A percentile compares a stretch with the other conserved stretches of the same genome.
Conservation (phyloP, 441 rosid genomes). For the Populus trichocarpa region DNA sequence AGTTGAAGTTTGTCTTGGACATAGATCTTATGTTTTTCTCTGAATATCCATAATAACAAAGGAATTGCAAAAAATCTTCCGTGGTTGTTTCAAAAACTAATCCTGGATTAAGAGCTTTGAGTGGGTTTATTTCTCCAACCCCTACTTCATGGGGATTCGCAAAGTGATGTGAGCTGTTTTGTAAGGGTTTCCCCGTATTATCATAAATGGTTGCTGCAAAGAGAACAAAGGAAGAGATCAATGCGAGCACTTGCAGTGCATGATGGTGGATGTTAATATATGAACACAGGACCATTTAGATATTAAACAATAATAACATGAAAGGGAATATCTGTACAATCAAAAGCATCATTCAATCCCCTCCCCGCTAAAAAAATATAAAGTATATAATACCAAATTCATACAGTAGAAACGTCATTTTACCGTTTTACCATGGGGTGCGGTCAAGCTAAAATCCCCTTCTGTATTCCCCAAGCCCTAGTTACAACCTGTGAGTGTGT, state of each 20-base stretch:
- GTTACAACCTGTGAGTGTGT: background rate
- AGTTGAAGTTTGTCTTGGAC: slow-evolving; percentile 41
- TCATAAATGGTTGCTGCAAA: slow-evolving; percentile 50
- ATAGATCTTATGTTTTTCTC: slow-evolving; percentile 41
- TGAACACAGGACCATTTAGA: background rate
- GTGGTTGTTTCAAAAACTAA: slow-evolving; percentile 56
- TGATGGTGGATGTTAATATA: background rate
- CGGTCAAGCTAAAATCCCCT: background rate
- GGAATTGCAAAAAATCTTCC: slow-evolving; percentile 51
- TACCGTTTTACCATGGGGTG: background rate
- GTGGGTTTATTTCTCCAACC: slow-evolving; percentile 61
- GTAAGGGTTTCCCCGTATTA: slow-evolving; percentile 43
- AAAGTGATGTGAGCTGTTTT: slow-evolving; percentile 32
- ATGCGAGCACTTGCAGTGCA: background rate
- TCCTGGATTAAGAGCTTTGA: slow-evolving; percentile 65
- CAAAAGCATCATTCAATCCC: background rate
- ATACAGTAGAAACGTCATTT: background rate
- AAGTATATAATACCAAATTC: background rate
- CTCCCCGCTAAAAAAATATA: background rate
- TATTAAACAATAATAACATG: background rate
- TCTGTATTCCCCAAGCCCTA: background rate
- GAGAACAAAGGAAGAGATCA: background rate
- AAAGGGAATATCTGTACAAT: background rate
- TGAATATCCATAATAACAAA: slow-evolving; percentile 55
- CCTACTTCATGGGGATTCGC: slow-evolving; percentile 67